Base-by-base conservation (phyloP, 306 rosid genomes). In the Corylus americana region DNA sequence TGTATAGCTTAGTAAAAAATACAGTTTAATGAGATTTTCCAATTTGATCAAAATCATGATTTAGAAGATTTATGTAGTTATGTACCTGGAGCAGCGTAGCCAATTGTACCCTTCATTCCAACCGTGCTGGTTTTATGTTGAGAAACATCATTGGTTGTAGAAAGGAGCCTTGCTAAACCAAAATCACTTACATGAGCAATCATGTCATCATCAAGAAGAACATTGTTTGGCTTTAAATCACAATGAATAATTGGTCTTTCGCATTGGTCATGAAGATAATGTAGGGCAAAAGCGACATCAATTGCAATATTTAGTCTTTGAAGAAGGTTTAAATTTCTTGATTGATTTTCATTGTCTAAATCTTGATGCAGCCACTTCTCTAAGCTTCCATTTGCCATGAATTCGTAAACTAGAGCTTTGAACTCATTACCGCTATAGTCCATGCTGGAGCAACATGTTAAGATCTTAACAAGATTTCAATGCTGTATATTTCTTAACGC, bases 321-420 rank as follows among this genome's bases (percentile, higher is more conserved):
- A 17, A 35, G 58, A 61, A 85, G 72, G 10, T 55, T 35, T 29
- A 81, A 29, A 11, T 7, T 11, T 18, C 16, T 70, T 1, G 35
- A 4, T 0, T n/a, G 71, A n/a, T 61, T 29, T 5, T 4, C 68
- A 58, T 0, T 22, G 6, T 5, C 20, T n/a, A 3, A 17, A 1
- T 0, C 0, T 0, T 74, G 77, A 73, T 84, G 77, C 11, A 84
- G 1, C 87, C 87, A 85, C 7, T 42, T 29, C 48, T 85, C 83
- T 18, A 85, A 78, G 78, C 78, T 85, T 54, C 83, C 85, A 62
- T 81, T 81, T 53, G 20, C 37, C 85, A 81, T 78, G 61, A 70
- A 81, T 8, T 62, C 25, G 25, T 22, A 22, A 22, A 22, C 25
- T 22, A 22, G 25, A 22, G 25, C 25, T 22, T 22, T 22, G 25